Evolutionary conservation across 306 rosid species (phyloP), one percentile per base, ranked within the genome.

Genomic region (Abrus pulchellus): DNA sequence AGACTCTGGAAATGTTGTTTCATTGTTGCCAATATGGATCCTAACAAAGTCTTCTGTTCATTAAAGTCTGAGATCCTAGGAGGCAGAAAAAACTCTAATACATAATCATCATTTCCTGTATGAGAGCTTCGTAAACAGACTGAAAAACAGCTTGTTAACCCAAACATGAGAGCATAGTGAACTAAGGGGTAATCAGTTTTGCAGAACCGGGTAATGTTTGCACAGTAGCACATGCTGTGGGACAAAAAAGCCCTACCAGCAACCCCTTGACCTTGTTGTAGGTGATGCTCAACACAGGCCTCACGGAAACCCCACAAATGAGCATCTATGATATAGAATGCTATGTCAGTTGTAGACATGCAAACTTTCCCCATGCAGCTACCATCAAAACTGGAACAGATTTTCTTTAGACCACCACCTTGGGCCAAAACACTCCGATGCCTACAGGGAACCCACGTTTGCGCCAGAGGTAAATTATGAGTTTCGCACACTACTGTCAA

Each of bases 381-480:
- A 56, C 99, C 98, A 83, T 93, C 97, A 82, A 95, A 86, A 77
- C 97, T 92, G 27, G 92, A 89, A 81, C 99, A 95, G 76, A 55
- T 90, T 87, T 91, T 95, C 93, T 85, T 91, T 64, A 91, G 60
- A 84, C 98, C 99, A 45, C 97, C 98, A 30, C 97, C 99, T 34
- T 90, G 68, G 56, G 96, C 93, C 83, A 95, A 85, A 83, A 95
- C 92, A 74, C 85, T 92, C 20, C 98, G 86, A 83, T 96, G 97
- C 93, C 87, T 85, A 81, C 99, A 96, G 0, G 99, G 98, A 88
- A 96, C 92, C 99, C 99, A 96, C 40, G 97, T 93, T 89, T 95
- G 99, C 57, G 98, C 98, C 80, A 95, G 85, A 30, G 98, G 99
- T 83, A 95, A 82, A 50, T 90, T 93, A 78, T 88, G 91, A 76